Percentiles rank a stretch among this genome's conserved stretches.
Evolutionary conservation across 345 rosid genomes (phyloP).

Genomic region (Eucalyptus camaldulensis): DNA sequence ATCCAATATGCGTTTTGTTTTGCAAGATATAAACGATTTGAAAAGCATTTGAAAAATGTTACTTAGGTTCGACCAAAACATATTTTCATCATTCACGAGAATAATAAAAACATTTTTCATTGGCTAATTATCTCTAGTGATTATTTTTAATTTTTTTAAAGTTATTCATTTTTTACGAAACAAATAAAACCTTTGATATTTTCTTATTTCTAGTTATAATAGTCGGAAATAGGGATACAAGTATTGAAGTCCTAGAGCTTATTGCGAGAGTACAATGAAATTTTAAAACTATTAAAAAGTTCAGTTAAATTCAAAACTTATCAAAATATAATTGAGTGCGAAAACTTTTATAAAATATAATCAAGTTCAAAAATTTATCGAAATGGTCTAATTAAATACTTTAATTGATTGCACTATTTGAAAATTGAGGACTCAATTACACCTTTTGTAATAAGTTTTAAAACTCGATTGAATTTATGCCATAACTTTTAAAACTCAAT

Average conservation of each 20-base stretch:
- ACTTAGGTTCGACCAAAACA: background rate
- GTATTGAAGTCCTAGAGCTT: background rate
- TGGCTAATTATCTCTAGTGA: no score
- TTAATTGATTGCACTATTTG: background rate
- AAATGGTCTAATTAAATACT: accelerated
- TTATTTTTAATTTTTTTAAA: no score
- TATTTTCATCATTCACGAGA: background rate
- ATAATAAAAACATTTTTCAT: no score
- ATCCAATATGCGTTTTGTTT: no score
- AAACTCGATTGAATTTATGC: accelerated
- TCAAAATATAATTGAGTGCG: no score
- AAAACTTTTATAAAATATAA: no score
- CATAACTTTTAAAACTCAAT: accelerated
- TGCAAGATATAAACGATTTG: background rate
- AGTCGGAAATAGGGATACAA: background rate
- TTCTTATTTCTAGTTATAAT: background rate
- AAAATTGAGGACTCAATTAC: accelerated
- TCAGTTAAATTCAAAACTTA: no score
- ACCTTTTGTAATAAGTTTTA: no score
- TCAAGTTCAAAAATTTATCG: no score
- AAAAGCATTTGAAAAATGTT: no score
- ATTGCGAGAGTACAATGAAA: accelerated
- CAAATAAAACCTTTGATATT: background rate
- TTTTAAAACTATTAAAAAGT: no score
- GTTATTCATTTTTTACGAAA: no score